phyloP scores from a whole-genome alignment of 768 basidiomycete species.

The Suillus alpinus region DNA sequence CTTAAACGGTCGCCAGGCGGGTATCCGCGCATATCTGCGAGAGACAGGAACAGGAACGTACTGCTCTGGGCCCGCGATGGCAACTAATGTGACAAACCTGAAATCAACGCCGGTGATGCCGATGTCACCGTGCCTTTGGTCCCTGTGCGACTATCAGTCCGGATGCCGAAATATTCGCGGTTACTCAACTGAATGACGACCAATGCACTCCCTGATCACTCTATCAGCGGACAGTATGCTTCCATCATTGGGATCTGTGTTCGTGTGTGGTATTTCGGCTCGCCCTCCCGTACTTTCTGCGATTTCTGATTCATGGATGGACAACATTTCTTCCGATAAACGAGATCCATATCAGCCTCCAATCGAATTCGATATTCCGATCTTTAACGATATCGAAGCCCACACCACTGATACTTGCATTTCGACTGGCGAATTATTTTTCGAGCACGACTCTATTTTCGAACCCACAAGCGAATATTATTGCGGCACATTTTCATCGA shows the following conservation, averaged over 20 bases:
- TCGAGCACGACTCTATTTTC: background rate
- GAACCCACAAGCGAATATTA: background rate
- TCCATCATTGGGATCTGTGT: background rate
- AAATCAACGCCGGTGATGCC: background rate
- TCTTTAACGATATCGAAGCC: background rate
- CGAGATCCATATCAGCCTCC: background rate
- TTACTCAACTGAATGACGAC: background rate
- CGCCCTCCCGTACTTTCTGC: background rate
- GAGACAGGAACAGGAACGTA: background rate
- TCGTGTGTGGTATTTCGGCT: background rate
- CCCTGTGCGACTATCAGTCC: background rate
- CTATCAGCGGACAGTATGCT: background rate
- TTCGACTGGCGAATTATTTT: background rate
- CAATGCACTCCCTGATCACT: background rate
- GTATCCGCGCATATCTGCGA: background rate
- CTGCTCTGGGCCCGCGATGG: background rate
- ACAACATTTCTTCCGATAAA: background rate
- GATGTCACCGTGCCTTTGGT: background rate
- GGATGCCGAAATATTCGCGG: background rate
- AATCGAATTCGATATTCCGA: background rate
- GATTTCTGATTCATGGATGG: background rate
- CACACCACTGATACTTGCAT: background rate
- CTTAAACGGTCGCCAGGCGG: background rate
- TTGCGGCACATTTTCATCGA: too few species aligned
- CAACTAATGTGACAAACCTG: background rate